A percentile compares a stretch with the other conserved stretches of the same genome.
Evolutionary conservation across 1,284 basidiomycete species (phyloP).

Genomic region (Porodaedalea pini): DNA sequence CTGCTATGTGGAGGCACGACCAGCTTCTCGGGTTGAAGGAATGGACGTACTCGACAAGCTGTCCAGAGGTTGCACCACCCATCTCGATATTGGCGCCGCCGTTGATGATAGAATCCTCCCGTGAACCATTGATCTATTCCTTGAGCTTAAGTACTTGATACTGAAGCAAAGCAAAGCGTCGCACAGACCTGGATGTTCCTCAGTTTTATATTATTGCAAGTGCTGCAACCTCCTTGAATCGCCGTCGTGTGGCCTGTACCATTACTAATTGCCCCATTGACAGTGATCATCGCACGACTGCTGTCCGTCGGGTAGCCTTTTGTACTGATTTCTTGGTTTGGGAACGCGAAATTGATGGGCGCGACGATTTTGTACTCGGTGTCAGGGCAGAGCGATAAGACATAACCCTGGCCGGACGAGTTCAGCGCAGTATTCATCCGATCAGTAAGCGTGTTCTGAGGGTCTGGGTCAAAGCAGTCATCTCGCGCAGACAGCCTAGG

Average conservation of each 20-base stretch:
- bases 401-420: slow-evolving; percentile 61
- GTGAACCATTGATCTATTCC: slow-evolving; percentile 64
- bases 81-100: slow-evolving; percentile 78
- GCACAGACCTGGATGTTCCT: slow-evolving; percentile 63
- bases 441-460: slow-evolving; percentile 61
- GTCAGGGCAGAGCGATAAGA: slow-evolving; percentile 61
- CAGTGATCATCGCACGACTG: slow-evolving; percentile 49
- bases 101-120: slow-evolving; percentile 46
- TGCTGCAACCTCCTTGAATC: slow-evolving; percentile 57
- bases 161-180: neutral
- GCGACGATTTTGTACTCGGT: slow-evolving; percentile 59
- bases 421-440: slow-evolving; percentile 65
- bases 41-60: slow-evolving; percentile 67
- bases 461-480: slow-evolving; percentile 50
- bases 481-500: slow-evolving; percentile 4
- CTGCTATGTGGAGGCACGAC: slow-evolving; percentile 69
- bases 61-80: slow-evolving; percentile 63
- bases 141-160: neutral
- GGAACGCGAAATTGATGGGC: slow-evolving; percentile 60
- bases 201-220: slow-evolving; percentile 56
- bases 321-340: slow-evolving; percentile 76
- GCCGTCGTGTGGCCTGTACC: slow-evolving; percentile 67
- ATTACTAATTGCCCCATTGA: slow-evolving; percentile 53
- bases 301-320: slow-evolving; percentile 64
- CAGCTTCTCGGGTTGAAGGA: slow-evolving; percentile 70